Conservation (phyloP, 2,329 filamentous ascomycete species). For the Rhytidhysteron rufulum region DNA sequence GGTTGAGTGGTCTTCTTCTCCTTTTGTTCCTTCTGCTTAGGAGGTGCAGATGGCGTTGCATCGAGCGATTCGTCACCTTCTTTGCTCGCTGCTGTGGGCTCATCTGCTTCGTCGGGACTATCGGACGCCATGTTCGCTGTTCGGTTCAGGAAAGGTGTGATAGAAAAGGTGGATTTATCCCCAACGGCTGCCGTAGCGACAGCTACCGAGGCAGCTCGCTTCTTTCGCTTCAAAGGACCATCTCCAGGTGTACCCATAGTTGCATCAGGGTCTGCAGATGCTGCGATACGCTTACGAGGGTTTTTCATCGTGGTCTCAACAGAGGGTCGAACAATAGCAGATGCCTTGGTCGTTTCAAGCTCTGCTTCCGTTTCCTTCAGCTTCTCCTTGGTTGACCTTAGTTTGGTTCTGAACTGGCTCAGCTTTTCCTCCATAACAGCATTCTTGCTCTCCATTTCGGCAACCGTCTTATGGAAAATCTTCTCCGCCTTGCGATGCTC, state of each 20-base stretch:
- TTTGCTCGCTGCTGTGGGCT: constrained; percentile 24
- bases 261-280: constrained; percentile 44
- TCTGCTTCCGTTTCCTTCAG: constrained; percentile 62
- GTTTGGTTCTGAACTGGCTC: constrained; percentile 64
- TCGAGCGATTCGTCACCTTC: constrained; percentile 23
- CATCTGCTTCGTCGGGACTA: constrained; percentile 35
- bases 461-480: constrained; percentile 52
- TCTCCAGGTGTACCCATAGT: constrained; percentile 50
- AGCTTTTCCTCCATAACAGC: constrained; percentile 68
- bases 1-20: constrained; percentile 22
- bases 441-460: constrained; percentile 60
- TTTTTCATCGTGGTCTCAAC: constrained; percentile 34
- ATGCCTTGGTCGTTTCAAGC: constrained; percentile 42
- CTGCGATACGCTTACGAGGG: constrained; percentile 39
- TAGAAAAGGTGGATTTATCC: constrained; percentile 89
- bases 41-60: constrained; percentile 25
- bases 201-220: constrained; percentile 49
- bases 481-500: constrained; percentile 52
- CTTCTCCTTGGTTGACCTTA: constrained; percentile 67
- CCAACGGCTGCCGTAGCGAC: constrained; percentile 60
- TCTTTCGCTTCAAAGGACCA: constrained; percentile 42
- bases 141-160: constrained; percentile 87
- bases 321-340: constrained; percentile 24
- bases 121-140: constrained; percentile 57
- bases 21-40: constrained; percentile 24